Evolutionary conservation across 2,329 filamentous ascomycete species (phyloP).

Genomic region (Thielaviopsis musarum): DNA sequence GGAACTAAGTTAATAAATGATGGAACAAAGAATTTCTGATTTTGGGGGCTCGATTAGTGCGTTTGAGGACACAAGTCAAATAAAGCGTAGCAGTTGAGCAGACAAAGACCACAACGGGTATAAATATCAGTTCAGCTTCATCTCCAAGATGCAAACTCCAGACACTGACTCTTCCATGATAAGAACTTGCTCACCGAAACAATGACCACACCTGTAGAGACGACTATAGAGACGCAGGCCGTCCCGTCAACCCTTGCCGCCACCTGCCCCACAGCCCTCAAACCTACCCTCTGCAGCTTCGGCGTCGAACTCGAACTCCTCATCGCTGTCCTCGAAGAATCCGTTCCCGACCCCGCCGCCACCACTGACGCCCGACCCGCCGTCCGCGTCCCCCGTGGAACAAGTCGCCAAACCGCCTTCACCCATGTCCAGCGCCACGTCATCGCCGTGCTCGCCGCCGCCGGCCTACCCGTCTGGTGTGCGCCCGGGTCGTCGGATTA

Average conservation of each 20-base stretch:
- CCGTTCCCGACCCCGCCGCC: conserved; percentile 6
- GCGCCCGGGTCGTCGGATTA: neutral
- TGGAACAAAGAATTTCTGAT: too few relatives aligned
- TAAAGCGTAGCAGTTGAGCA: too few relatives aligned
- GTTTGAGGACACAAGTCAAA: too few relatives aligned
- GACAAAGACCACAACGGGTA: too few relatives aligned
- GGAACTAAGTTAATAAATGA: neutral
- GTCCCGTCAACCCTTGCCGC: neutral
- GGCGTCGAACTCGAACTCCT: conserved; percentile 17
- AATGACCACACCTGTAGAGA: too few relatives aligned
- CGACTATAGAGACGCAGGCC: neutral
- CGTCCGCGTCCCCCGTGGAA: neutral
- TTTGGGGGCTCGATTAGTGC: too few relatives aligned
- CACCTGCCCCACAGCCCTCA: neutral
- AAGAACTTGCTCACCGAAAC: too few relatives aligned
- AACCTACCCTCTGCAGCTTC: conserved; percentile 14
- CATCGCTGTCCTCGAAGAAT: conserved; percentile 14
- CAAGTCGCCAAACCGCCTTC: neutral
- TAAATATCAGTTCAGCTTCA: too few relatives aligned
- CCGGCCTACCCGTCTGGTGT: conserved; percentile 14
- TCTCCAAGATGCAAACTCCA: too few relatives aligned
- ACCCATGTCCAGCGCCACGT: conserved; percentile 11
- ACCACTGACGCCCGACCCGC: neutral
- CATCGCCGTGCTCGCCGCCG: conserved; percentile 14
- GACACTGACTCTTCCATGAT: too few relatives aligned